These are phyloP conservation scores for Polytrichum formosum DNA, from an alignment of 225 moss, liverwort and hornwort species.

Conservation along the genomic window DNA sequence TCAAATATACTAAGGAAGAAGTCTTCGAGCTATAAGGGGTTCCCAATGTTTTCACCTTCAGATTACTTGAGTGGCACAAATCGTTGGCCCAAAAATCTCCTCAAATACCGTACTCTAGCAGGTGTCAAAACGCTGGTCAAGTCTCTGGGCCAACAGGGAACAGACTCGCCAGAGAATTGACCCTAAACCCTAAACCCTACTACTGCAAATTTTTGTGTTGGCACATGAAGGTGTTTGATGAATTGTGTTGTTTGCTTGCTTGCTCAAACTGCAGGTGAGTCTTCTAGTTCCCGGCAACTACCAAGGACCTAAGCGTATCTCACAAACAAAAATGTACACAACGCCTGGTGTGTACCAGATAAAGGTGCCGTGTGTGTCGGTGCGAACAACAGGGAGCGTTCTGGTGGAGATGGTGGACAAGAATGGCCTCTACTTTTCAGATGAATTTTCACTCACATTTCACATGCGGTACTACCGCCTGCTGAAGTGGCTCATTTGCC, in stretches of 20 bases:
- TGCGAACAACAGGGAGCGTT: slow-evolving; percentile 68
- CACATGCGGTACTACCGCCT: slow-evolving; percentile 95
- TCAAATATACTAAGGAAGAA: too few relatives aligned
- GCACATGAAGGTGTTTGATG: too few relatives aligned
- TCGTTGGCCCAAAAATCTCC: too few relatives aligned
- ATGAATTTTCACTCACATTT: slow-evolving; percentile 91
- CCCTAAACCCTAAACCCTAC: too few relatives aligned
- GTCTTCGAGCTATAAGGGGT: too few relatives aligned
- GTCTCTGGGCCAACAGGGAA: too few relatives aligned
- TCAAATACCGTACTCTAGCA: too few relatives aligned
- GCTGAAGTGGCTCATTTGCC: slow-evolving; percentile 84
- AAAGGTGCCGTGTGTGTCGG: slow-evolving; percentile 68
- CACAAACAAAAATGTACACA: slow-evolving; percentile 36
- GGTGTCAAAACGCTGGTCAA: too few relatives aligned
- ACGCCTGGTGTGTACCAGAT: slow-evolving; percentile 71
- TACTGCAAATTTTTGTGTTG: too few relatives aligned
- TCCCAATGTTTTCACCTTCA: too few relatives aligned
- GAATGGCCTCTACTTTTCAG: slow-evolving; percentile 84
- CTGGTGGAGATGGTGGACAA: slow-evolving; percentile 92
- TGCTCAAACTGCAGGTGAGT: slow-evolving; percentile 46
- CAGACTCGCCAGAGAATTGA: too few relatives aligned
- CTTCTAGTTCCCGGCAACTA: slow-evolving; percentile 83
- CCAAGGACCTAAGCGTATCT: slow-evolving; percentile 67
- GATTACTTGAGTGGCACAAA: too few relatives aligned
- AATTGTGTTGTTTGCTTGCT: not conserved